phyloP scores from a whole-genome alignment of 208 protist genomes.

The Balamuthia mandrillaris region DNA sequence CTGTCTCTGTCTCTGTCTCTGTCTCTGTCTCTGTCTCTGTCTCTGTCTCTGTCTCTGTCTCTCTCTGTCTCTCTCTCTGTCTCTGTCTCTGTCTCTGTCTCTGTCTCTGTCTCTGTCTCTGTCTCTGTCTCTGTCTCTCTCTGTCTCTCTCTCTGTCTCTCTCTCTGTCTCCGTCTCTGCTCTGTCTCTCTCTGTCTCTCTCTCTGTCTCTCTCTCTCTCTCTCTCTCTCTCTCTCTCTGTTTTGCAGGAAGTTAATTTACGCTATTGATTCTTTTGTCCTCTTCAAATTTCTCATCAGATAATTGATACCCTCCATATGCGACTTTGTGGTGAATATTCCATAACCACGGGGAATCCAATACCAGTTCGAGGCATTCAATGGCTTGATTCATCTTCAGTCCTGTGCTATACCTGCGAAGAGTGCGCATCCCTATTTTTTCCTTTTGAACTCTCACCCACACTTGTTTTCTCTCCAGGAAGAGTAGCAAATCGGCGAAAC shows the following conservation, averaged over 20 bases:
- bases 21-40: background rate
- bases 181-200: background rate
- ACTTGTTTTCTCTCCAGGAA: background rate
- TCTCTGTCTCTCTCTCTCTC: background rate
- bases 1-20: no score
- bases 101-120: background rate
- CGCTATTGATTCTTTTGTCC: no score
- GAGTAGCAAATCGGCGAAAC: background rate
- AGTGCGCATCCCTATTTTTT: background rate
- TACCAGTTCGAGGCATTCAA: background rate
- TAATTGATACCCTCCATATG: no score
- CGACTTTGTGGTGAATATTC: no score
- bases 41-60: background rate
- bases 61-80: background rate
- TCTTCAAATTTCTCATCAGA: no score
- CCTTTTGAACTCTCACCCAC: background rate
- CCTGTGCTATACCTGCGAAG: slow-evolving; percentile 22
- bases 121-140: background rate
- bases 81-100: no score
- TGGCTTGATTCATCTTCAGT: slow-evolving; percentile 2
- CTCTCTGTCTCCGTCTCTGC: background rate
- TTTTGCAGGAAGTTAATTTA: no score
- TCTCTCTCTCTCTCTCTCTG: background rate
- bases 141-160: background rate
- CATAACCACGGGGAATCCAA: no score